These are phyloP conservation scores for Trametes cinnabarina DNA, from an alignment of 768 basidiomycete genomes.

Conservation along the genomic window DNA sequence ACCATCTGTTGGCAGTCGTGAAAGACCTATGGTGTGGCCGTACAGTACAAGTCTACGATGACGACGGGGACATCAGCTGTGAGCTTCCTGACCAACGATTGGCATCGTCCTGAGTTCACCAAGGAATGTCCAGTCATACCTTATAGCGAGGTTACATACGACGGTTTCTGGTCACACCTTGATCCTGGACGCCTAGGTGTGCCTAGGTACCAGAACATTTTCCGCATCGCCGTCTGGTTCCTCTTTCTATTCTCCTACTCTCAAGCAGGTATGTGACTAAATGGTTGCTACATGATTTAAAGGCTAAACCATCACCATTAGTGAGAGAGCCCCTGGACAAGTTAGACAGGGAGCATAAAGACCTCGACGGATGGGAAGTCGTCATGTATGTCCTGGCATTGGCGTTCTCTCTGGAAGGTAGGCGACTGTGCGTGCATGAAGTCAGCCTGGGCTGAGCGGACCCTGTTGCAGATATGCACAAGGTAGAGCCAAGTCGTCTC, in stretches of 20 bases:
- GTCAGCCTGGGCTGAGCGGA: neutral
- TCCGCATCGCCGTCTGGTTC: slow-evolving; percentile 76
- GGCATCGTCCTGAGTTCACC: too few relatives aligned
- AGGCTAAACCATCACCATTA: slow-evolving; percentile 23
- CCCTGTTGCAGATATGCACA: slow-evolving; percentile 46
- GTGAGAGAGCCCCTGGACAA: slow-evolving; percentile 78
- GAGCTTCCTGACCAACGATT: too few relatives aligned
- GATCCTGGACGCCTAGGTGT: slow-evolving; percentile 78
- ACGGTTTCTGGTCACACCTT: slow-evolving; percentile 66
- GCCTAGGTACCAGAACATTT: slow-evolving; percentile 86
- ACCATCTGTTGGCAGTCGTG: slow-evolving; percentile 51
- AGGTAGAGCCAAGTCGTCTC: slow-evolving; percentile 34
- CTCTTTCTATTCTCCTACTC: slow-evolving; percentile 79
- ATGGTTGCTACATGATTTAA: neutral
- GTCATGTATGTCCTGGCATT: slow-evolving; percentile 75
- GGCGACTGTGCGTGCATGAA: neutral
- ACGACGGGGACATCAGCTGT: slow-evolving; percentile 79
- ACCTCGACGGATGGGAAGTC: slow-evolving; percentile 80
- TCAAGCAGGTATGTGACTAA: slow-evolving; percentile 60
- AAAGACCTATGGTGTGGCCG: slow-evolving; percentile 81
- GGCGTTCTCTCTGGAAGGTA: slow-evolving; percentile 80
- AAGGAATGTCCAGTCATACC: slow-evolving; percentile 69
- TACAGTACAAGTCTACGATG: slow-evolving; percentile 75
- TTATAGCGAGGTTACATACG: slow-evolving; percentile 53
- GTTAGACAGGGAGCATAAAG: slow-evolving; percentile 49